phyloP scores from a whole-genome alignment of 176 grass and related monocot genomes.

The Carex littledalei region DNA sequence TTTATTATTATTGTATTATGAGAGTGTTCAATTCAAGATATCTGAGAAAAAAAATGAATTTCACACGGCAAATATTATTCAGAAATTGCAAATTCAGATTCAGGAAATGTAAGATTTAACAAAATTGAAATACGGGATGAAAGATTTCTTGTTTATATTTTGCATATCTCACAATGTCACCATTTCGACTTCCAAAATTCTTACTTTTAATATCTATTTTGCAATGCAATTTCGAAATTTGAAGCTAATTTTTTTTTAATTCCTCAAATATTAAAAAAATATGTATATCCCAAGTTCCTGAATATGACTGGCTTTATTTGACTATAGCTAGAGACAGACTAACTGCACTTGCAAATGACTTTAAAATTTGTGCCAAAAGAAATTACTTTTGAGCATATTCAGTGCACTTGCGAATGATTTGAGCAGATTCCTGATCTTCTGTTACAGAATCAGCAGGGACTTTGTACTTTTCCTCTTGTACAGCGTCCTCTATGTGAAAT shows the following conservation, averaged over 20 bases:
- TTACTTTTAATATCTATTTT: neutral
- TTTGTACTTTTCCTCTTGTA: constrained; percentile 12
- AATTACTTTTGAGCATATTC: constrained; percentile 66
- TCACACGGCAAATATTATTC: neutral
- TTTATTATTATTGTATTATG: neutral
- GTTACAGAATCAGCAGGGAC: constrained; percentile 22
- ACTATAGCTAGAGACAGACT: neutral
- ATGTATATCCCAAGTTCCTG: neutral
- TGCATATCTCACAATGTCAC: neutral
- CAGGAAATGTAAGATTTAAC: neutral
- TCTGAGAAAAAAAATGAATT: neutral
- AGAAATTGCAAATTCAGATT: neutral
- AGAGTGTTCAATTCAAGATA: neutral
- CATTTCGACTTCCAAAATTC: neutral
- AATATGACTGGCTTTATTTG: neutral
- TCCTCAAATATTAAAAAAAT: neutral
- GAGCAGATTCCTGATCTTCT: constrained; percentile 35
- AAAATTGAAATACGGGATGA: neutral
- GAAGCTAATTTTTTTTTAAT: neutral
- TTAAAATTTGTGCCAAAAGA: neutral
- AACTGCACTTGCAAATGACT: neutral
- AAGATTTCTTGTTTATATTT: neutral
- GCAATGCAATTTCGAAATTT: neutral
- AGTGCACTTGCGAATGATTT: constrained; percentile 60
- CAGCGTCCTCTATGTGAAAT: neutral